Percentiles rank a stretch among this genome's conserved stretches.
Conservation (phyloP, 495 filamentous ascomycete genomes). For the Viridothelium virens region DNA sequence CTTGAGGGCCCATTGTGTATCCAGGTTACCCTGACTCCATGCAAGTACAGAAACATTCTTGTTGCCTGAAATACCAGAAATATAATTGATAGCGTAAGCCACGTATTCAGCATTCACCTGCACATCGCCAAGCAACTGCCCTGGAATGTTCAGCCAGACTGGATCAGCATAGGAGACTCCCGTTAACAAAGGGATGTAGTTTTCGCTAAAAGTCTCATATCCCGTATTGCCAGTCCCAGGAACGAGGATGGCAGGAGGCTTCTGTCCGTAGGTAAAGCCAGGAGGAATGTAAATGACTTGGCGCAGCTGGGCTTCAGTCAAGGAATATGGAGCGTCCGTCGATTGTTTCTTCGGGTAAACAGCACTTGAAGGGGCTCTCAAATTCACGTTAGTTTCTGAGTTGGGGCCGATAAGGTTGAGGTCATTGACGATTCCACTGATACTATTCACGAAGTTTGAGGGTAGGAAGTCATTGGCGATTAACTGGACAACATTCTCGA, state of each 20-base stretch:
- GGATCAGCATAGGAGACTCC: conserved; percentile 34
- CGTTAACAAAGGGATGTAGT: conserved; percentile 39
- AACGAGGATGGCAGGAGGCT: conserved; percentile 40
- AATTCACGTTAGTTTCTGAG: conserved; percentile 22
- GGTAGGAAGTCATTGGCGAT: conserved; percentile 4
- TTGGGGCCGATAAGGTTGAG: conserved; percentile 15
- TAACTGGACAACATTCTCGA: neutral
- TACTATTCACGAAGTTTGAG: neutral
- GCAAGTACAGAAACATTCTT: conserved; percentile 36
- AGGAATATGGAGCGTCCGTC: conserved; percentile 40
- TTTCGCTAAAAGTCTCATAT: conserved; percentile 35
- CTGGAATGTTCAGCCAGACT: conserved; percentile 46
- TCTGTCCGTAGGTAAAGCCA: conserved; percentile 36
- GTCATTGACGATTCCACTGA: conserved; percentile 11
- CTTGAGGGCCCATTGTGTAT: conserved; percentile 46
- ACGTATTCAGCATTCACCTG: conserved; percentile 40
- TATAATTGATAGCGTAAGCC: conserved; percentile 41
- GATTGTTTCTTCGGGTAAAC: conserved; percentile 32
- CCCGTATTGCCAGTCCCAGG: conserved; percentile 42
- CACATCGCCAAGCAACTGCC: conserved; percentile 35
- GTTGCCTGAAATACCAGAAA: conserved; percentile 33
- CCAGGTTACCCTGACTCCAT: conserved; percentile 46
- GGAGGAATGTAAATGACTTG: conserved; percentile 40
- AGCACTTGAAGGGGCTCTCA: conserved; percentile 14
- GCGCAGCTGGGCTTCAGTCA: conserved; percentile 36